phyloP scores from a whole-genome alignment of 2,329 filamentous ascomycete genomes.

The Colletotrichum chrysophilum region DNA sequence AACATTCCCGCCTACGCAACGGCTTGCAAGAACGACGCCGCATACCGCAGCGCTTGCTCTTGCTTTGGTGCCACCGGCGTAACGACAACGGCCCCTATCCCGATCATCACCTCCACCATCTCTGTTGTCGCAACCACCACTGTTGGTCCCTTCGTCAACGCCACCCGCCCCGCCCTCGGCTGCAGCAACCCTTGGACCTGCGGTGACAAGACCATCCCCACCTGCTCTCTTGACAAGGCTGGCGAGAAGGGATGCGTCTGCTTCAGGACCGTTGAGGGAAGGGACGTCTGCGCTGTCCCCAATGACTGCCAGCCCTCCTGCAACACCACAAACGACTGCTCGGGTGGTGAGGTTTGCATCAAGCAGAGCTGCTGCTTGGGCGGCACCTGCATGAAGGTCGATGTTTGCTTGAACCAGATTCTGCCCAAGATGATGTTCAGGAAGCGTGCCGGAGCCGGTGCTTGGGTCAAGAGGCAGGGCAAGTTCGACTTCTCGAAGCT shows the following conservation, averaged over 20 bases:
- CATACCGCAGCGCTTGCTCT: constrained; percentile 31
- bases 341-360: constrained; percentile 7
- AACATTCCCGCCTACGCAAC: constrained; percentile 48
- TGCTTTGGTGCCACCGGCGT: constrained; percentile 28
- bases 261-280: constrained; percentile 9
- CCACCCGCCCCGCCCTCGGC: background rate
- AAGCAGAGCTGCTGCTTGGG: constrained; percentile 16
- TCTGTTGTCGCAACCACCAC: constrained; percentile 30
- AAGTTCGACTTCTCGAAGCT: background rate
- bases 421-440: constrained; percentile 11
- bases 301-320: constrained; percentile 2
- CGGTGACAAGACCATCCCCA: background rate
- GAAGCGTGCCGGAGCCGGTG: background rate
- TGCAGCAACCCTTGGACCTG: constrained; percentile 5
- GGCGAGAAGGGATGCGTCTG: constrained; percentile 6
- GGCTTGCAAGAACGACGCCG: constrained; percentile 22
- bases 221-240: background rate
- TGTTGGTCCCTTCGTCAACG: background rate
- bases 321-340: constrained; percentile 3
- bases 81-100: constrained; percentile 38
- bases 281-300: constrained; percentile 4
- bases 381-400: constrained; percentile 12
- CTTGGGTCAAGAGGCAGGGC: constrained; percentile 1
- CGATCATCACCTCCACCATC: constrained; percentile 44
- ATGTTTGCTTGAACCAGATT: constrained; percentile 4